Evolutionary conservation across 2,329 filamentous ascomycete genomes (phyloP), one percentile per base, ranked within the genome.

Genomic region (Dactylellina parvicollis): DNA sequence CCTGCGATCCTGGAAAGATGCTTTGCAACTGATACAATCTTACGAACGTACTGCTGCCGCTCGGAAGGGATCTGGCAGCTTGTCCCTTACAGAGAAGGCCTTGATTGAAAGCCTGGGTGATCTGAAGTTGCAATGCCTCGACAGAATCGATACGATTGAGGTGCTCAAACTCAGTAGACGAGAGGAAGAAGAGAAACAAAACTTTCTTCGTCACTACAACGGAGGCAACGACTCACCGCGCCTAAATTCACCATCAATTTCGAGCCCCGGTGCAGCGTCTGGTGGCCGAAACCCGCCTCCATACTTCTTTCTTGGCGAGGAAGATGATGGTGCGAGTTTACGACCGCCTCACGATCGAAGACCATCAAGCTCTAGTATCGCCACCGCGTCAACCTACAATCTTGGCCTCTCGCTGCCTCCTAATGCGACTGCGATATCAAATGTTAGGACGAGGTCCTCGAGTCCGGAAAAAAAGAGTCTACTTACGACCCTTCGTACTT

Each of bases 41-140:
- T 91, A 93, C 78, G 90, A 95, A 81, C 52, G 67, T 7, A 65
- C 67, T 16, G 52, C 67, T 7, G 67, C 67, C 16, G 67, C 54
- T 38, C 42, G 67, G 14, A 72, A 47, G 32, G 22, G 28, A 8
- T 90, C 91, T 69, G 91, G 91, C 79, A 88, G 92, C 18, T 88
- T 88, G 78, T 89, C 88, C 55, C 92, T 96, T 81, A 96, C 92
- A 1, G 94, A 98, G 79, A 90, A 87, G 78, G 89, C 92, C 1
- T 82, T 98, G 65, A 86, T 91, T 61, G 90, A 95, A 64, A 96
- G 92, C 52, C 82, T 98, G 72, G 87, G 88, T 69, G 86, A 92
- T 78, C 86, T 98, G 79, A 92, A 98, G 79, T 80, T 93, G 75
- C 94, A 97, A 81, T 97, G 93, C 81, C 94, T 95, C 80, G 94